Conservation (phyloP, 805 yeast genomes). For the Kodamaea neixiangensis region DNA sequence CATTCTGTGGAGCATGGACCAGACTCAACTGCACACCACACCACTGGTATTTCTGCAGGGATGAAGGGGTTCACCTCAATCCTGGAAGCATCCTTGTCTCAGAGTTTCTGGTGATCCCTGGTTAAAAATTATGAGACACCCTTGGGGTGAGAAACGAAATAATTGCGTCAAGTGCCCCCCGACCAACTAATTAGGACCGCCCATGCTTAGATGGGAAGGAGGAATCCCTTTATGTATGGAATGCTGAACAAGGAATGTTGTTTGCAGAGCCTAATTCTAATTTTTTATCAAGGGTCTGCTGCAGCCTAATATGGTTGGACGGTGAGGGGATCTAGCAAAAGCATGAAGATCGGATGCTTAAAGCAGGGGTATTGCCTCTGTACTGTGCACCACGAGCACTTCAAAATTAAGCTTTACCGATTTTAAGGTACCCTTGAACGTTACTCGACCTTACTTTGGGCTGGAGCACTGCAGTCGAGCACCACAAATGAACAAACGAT, state of each 20-base stretch:
- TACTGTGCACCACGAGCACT: not conserved
- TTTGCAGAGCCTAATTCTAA: not conserved
- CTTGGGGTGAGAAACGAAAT: not conserved
- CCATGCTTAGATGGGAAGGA: not conserved
- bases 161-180: not conserved
- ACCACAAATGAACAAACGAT: not conserved
- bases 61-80: not conserved
- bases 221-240: not conserved
- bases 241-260: not conserved
- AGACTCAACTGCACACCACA: not conserved
- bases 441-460: not conserved
- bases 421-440: not conserved
- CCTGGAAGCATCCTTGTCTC: not conserved
- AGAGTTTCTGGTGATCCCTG: not conserved
- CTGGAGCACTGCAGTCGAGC: not conserved
- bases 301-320: not conserved
- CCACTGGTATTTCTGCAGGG: not conserved
- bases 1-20: not conserved
- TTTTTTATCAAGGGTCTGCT: not conserved
- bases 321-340: not conserved
- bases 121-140: not conserved
- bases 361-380: not conserved
- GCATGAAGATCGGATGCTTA: not conserved
- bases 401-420: not conserved
- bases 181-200: not conserved